Conservation (phyloP, 2,329 filamentous ascomycete genomes). For the Westerdykella ornata region DNA sequence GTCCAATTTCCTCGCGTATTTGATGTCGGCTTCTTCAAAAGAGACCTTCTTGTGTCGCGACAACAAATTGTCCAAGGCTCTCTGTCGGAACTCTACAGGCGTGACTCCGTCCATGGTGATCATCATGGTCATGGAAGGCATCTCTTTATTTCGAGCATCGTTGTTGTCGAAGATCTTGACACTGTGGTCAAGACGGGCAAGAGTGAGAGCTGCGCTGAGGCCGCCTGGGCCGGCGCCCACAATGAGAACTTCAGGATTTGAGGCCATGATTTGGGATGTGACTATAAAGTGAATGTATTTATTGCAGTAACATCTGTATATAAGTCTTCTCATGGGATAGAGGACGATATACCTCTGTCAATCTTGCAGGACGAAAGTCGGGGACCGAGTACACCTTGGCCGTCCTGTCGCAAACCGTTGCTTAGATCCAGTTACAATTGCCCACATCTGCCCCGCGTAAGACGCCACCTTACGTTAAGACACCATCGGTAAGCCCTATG, state of each 20-base stretch:
- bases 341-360: no score
- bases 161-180: conserved; percentile 36
- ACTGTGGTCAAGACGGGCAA: conserved; percentile 35
- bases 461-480: no score
- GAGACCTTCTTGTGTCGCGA: conserved; percentile 21
- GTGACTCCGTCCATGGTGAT: conserved; percentile 32
- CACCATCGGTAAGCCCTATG: no score
- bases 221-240: conserved; percentile 40
- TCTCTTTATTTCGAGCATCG: conserved; percentile 35
- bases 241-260: conserved; percentile 9
- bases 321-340: no score
- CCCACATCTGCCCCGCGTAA: no score
- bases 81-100: conserved; percentile 27
- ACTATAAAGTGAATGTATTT: no score
- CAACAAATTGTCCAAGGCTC: conserved; percentile 19
- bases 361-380: no score
- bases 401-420: no score
- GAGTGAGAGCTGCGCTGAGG: conserved; percentile 29
- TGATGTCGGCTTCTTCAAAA: conserved; percentile 14
- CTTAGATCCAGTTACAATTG: no score
- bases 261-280: neutral
- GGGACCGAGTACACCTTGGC: no score
- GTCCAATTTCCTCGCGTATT: conserved; percentile 13
- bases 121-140: conserved; percentile 40
- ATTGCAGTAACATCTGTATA: no score